Percentiles rank a stretch among this genome's conserved stretches.
Conservation (phyloP, 192 early-diverging fungal genomes). For the Coemansia sp. region DNA sequence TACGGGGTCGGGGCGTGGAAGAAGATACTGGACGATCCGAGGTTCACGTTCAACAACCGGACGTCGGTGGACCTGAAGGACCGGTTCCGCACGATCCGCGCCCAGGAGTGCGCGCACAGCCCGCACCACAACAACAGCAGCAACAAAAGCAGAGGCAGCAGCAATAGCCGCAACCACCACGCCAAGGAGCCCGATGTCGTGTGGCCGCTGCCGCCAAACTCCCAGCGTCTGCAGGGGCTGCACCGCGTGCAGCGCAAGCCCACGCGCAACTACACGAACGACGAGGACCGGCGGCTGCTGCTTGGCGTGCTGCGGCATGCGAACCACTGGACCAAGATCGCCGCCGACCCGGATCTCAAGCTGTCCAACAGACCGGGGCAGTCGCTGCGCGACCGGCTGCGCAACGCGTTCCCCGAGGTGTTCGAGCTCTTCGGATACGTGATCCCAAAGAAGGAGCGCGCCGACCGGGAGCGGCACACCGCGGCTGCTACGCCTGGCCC, state of each 20-base stretch:
- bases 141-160: neutral
- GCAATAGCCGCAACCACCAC: conserved; percentile 17
- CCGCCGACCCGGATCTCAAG: conserved; percentile 46
- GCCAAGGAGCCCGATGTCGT: conserved; percentile 53
- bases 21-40: conserved; percentile 51
- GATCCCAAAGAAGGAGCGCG: conserved; percentile 55
- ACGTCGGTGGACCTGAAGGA: conserved; percentile 56
- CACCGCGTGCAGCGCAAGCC: conserved; percentile 55
- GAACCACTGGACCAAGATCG: conserved; percentile 55
- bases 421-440: conserved; percentile 55
- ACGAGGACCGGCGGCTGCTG: conserved; percentile 51
- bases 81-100: conserved; percentile 53
- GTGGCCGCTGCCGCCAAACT: conserved; percentile 53
- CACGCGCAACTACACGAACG: conserved; percentile 52
- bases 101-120: conserved; percentile 52
- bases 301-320: conserved; percentile 49
- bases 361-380: conserved; percentile 49
- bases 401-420: conserved; percentile 56
- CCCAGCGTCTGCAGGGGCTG: conserved; percentile 52
- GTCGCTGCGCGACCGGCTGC: conserved; percentile 52
- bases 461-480: conserved; percentile 38
- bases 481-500: neutral
- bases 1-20: conserved; percentile 57
- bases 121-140: conserved; percentile 20
- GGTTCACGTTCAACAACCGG: conserved; percentile 49